phyloP scores from a whole-genome alignment of 2,329 filamentous ascomycete species.

The Diplodia intermedia region DNA sequence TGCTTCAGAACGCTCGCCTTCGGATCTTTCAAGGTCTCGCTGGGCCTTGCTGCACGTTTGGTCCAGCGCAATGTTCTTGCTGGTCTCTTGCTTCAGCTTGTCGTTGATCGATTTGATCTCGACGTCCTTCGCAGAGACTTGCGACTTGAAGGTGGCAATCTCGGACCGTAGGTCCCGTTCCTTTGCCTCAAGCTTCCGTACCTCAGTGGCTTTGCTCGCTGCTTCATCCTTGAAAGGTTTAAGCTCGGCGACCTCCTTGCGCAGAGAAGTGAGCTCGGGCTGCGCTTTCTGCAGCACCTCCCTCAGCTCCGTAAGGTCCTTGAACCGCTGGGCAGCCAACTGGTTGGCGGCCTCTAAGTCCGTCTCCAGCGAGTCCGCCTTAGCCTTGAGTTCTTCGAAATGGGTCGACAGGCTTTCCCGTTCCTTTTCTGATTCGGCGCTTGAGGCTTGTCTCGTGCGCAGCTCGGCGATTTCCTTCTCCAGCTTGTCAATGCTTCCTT shows the following conservation, averaged over 20 bases:
- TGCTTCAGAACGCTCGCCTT: conserved; percentile 80
- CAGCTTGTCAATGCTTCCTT: conserved; percentile 68
- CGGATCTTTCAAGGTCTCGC: conserved; percentile 77
- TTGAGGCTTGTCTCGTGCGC: conserved; percentile 56
- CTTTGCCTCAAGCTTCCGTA: conserved; percentile 78
- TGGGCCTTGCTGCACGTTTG: conserved; percentile 77
- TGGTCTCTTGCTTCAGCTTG: conserved; percentile 76
- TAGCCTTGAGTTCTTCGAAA: conserved; percentile 74
- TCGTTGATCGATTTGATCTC: conserved; percentile 82
- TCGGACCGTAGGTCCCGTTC: conserved; percentile 84
- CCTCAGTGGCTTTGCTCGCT: conserved; percentile 64
- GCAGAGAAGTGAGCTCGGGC: conserved; percentile 79
- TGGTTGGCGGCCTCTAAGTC: conserved; percentile 87
- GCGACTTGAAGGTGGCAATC: conserved; percentile 71
- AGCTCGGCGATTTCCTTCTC: conserved; percentile 72
- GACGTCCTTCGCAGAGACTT: conserved; percentile 73
- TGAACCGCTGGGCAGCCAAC: conserved; percentile 85
- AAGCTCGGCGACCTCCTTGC: conserved; percentile 76
- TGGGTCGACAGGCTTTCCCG: conserved; percentile 67
- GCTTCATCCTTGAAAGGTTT: conserved; percentile 80
- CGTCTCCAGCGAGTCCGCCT: conserved; percentile 73
- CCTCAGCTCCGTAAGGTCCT: conserved; percentile 80
- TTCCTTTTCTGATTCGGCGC: conserved; percentile 58
- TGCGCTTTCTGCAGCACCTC: conserved; percentile 84
- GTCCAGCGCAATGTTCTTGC: conserved; percentile 74